phyloP scores from a whole-genome alignment of 2,329 filamentous ascomycete species.

The Claviceps sp. region DNA sequence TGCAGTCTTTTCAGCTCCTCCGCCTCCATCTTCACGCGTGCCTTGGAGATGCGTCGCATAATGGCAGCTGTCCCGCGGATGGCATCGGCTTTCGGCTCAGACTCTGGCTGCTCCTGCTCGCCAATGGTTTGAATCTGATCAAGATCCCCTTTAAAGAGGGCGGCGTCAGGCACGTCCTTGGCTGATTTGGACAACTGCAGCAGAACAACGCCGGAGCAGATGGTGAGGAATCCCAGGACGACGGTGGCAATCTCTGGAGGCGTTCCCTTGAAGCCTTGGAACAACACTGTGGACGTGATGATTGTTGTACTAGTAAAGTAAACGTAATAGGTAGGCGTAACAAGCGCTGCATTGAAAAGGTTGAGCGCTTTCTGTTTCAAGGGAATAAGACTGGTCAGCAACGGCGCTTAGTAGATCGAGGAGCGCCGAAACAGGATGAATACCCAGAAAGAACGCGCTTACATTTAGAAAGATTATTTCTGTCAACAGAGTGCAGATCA shows the following conservation, averaged over 20 bases:
- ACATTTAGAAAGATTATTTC: constrained; percentile 96
- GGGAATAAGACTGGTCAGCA: not conserved
- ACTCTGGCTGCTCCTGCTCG: constrained; percentile 90
- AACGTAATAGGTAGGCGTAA: constrained; percentile 97
- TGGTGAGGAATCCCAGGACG: constrained; percentile 84
- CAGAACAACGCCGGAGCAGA: constrained; percentile 83
- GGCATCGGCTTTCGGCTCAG: constrained; percentile 89
- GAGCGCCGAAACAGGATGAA: not conserved
- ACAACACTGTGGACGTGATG: constrained; percentile 81
- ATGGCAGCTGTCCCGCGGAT: constrained; percentile 86
- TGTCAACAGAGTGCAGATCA: constrained; percentile 73
- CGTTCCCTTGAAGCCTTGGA: constrained; percentile 86
- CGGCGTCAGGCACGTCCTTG: constrained; percentile 89
- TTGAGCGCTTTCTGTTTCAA: constrained; percentile 88
- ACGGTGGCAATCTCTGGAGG: constrained; percentile 71
- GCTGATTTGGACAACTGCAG: constrained; percentile 95
- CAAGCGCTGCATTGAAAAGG: constrained; percentile 88
- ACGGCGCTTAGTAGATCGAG: not conserved
- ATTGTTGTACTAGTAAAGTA: constrained; percentile 96
- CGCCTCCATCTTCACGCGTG: constrained; percentile 64
- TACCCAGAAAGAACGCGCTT: constrained; percentile 23
- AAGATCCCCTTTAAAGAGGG: constrained; percentile 82
- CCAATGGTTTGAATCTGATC: constrained; percentile 93
- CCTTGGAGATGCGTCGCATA: constrained; percentile 64
- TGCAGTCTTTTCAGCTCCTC: constrained; percentile 67